phyloP scores from a whole-genome alignment of 129 eudicot species.

The Tagetes erecta region DNA sequence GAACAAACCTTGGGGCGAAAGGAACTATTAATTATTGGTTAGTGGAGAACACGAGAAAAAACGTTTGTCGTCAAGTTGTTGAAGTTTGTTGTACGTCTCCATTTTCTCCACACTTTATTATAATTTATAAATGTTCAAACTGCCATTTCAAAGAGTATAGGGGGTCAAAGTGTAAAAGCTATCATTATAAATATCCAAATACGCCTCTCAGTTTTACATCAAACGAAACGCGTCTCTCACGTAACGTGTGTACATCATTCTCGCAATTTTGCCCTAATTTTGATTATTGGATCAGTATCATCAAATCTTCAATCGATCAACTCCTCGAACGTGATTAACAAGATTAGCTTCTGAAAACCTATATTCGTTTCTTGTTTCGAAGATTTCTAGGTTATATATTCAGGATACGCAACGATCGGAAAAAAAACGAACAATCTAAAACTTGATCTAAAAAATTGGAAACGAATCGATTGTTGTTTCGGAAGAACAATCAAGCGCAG shows the following conservation, averaged over 20 bases:
- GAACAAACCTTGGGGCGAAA: too few relatives aligned
- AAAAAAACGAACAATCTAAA: neutral
- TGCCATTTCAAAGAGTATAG: slow-evolving; percentile 4
- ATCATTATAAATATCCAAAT: neutral
- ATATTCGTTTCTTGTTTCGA: slow-evolving; percentile 16
- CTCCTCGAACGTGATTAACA: slow-evolving; percentile 14
- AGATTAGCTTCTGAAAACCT: slow-evolving; percentile 1
- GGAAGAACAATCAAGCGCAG: slow-evolving; percentile 39
- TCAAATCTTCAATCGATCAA: slow-evolving; percentile 13
- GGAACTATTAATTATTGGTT: too few relatives aligned
- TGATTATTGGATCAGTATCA: slow-evolving; percentile 7
- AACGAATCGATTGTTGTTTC: slow-evolving; percentile 9
- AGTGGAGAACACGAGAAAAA: too few relatives aligned
- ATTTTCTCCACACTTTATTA: too few relatives aligned
- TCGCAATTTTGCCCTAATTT: slow-evolving; percentile 35
- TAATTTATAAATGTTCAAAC: neutral
- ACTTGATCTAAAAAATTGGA: slow-evolving; percentile 30
- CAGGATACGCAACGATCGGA: slow-evolving; percentile 19
- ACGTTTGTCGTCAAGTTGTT: too few relatives aligned
- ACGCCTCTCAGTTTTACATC: slow-evolving; percentile 12
- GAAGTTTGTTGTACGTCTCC: too few relatives aligned
- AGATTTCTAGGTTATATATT: slow-evolving; percentile 14
- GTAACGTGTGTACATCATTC: slow-evolving; percentile 2
- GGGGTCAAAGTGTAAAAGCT: slow-evolving; percentile 12
- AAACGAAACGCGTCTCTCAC: neutral